These are phyloP conservation scores for Diospyros kaki DNA, from an alignment of 148 eudicot genomes.

Conservation along the genomic window DNA sequence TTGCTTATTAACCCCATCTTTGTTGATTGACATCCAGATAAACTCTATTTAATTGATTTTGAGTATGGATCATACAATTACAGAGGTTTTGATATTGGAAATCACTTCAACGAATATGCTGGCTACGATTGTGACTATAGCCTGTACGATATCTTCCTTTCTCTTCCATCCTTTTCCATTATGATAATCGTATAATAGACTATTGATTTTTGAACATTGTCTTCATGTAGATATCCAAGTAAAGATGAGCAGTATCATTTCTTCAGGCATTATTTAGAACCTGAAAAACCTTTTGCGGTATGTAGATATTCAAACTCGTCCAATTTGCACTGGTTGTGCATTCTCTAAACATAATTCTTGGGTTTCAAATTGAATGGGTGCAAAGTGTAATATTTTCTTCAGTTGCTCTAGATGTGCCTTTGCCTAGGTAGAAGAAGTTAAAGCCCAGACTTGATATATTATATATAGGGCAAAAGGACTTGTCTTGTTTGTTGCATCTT, in stretches of 20 bases:
- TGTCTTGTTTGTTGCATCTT: neutral
- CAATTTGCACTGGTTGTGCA: slow-evolving; percentile 2
- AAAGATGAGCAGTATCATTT: slow-evolving; percentile 88
- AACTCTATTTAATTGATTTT: slow-evolving; percentile 90
- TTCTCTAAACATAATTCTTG: slow-evolving; percentile 1
- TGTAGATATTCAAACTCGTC: slow-evolving; percentile 7
- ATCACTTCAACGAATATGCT: slow-evolving; percentile 97
- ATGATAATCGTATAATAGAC: neutral
- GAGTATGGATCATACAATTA: slow-evolving; percentile 95
- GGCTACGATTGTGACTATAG: slow-evolving; percentile 97
- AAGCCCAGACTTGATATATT: neutral
- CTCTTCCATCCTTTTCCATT: neutral
- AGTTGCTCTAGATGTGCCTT: neutral
- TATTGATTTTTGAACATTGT: slow-evolving; percentile 14
- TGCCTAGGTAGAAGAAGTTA: neutral
- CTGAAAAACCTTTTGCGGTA: slow-evolving; percentile 78
- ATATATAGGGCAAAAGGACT: neutral
- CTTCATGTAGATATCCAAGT: slow-evolving; percentile 69
- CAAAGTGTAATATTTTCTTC: neutral
- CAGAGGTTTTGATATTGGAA: slow-evolving; percentile 97
- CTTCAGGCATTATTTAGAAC: slow-evolving; percentile 81
- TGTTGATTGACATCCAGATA: slow-evolving; percentile 44
- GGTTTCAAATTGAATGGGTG: neutral
- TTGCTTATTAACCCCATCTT: slow-evolving; percentile 5
- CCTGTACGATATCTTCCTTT: slow-evolving; percentile 47